These are phyloP conservation scores for Fusarium cyanostomum DNA, from an alignment of 2,329 filamentous ascomycete genomes.

Conservation along the genomic window DNA sequence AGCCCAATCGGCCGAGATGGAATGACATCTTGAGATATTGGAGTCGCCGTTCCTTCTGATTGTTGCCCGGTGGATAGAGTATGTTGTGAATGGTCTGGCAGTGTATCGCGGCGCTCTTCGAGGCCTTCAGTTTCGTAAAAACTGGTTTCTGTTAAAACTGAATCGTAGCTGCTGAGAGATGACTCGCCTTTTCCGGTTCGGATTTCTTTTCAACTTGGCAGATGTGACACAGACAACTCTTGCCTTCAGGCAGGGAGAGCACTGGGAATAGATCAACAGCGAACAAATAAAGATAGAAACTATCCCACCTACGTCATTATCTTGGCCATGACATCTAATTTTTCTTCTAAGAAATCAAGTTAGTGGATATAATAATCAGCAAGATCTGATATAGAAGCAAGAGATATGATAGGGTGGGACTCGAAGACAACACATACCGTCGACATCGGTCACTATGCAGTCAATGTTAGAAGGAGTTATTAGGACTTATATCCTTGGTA, in stretches of 20 bases:
- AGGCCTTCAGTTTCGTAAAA: slow-evolving; percentile 20
- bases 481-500: neutral
- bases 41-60: neutral
- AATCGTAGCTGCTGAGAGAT: fast-evolving
- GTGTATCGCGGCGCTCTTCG: slow-evolving; percentile 2
- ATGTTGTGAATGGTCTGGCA: neutral
- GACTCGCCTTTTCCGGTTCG: slow-evolving; percentile 12
- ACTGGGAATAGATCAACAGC: neutral
- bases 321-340: slow-evolving; percentile 18
- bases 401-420: neutral
- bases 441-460: slow-evolving; percentile 20
- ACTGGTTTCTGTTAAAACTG: neutral
- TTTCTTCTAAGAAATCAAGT: slow-evolving; percentile 11
- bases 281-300: neutral
- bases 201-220: slow-evolving; percentile 17
- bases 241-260: slow-evolving; percentile 5
- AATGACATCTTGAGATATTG: neutral
- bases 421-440: slow-evolving; percentile 4
- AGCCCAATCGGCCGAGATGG: neutral
- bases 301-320: slow-evolving; percentile 3
- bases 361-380: neutral
- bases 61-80: neutral
- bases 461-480: neutral
- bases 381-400: neutral
- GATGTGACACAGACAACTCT: slow-evolving; percentile 12